phyloP scores from a whole-genome alignment of 2,329 filamentous ascomycete genomes.

The Tolypocladium ovalisporum region DNA sequence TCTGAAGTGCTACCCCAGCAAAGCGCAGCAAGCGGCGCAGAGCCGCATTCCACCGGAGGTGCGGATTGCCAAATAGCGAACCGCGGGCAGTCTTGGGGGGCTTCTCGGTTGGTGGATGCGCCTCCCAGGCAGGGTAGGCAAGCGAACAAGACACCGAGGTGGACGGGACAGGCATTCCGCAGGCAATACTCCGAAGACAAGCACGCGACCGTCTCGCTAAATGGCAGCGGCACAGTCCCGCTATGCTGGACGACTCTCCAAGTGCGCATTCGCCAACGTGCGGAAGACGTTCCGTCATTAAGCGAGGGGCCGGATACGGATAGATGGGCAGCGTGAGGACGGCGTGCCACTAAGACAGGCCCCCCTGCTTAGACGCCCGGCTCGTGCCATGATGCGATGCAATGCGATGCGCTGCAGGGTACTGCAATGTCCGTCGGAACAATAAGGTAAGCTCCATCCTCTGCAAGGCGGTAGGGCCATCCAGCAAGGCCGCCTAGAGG shows the following conservation, averaged over 20 bases:
- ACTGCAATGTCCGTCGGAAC: slow-evolving; percentile 1
- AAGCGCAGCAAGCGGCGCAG: background rate
- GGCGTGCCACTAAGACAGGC: background rate
- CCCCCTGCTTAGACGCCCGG: background rate
- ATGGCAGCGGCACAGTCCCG: background rate
- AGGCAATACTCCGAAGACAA: background rate
- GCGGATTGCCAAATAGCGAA: background rate
- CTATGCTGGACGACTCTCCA: background rate
- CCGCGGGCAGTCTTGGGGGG: background rate
- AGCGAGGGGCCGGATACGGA: slow-evolving; percentile 1
- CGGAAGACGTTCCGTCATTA: slow-evolving; percentile 6
- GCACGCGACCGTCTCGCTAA: background rate
- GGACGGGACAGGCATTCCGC: background rate
- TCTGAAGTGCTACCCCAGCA: background rate
- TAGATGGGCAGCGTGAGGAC: background rate
- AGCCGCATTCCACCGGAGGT: background rate
- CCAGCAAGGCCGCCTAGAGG: background rate
- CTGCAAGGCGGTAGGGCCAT: background rate
- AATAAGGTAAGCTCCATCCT: no score
- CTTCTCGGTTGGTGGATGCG: background rate
- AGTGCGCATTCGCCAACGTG: background rate
- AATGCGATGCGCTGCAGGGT: background rate
- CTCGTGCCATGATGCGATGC: background rate
- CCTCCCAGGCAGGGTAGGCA: background rate
- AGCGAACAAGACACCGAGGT: background rate